Base-by-base conservation (phyloP, 495 filamentous ascomycete genomes). In the Annulohypoxylon stygium region DNA sequence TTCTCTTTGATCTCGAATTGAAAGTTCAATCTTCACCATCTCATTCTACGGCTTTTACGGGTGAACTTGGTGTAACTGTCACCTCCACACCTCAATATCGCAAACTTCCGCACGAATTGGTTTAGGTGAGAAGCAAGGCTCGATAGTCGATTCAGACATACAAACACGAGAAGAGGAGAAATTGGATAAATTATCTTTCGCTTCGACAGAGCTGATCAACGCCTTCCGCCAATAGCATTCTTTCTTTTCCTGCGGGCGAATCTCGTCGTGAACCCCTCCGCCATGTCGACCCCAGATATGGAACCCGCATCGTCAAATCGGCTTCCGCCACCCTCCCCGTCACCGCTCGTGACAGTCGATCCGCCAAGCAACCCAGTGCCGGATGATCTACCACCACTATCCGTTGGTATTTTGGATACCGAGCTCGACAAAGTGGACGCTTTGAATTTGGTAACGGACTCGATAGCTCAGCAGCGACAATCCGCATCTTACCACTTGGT, bases 191-290 rank as follows among this genome's bases (percentile, higher is more conserved):
- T 62, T 45, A 58, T 58, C 58, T 39, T 58, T 73, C 26, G 63
- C 48, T 48, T 71, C 36, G 18, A 71, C 25, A 74, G 37, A 74
- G 69, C 67, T 70, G 68, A 59, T 71, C 67, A 71, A 51, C 48
- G 25, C 41, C 43, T 61, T 53, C 30, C 39, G 41, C 36, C 47
- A 47, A 61, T 69, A 88, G 86, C 86, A 45, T 88, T 88, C 79
- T 87, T 88, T 75, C 82, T 83, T 65, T 88, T 87, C 75, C 80
- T 88, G 25, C 83, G 86, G 53, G 86, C 85, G 61, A 88, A 88
- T 73, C 83, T 88, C 63, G 83, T 86, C 45, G 84, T 87, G 39
- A 84, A 82, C 16, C 77, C 85, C 41, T 83, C 81, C 33, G 79
- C 80, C 60, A 71, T 83, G 68, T 84, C 83, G 18, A 82, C 83